phyloP scores from a whole-genome alignment of 2,329 filamentous ascomycete genomes.

The Diaporthe ilicicola region DNA sequence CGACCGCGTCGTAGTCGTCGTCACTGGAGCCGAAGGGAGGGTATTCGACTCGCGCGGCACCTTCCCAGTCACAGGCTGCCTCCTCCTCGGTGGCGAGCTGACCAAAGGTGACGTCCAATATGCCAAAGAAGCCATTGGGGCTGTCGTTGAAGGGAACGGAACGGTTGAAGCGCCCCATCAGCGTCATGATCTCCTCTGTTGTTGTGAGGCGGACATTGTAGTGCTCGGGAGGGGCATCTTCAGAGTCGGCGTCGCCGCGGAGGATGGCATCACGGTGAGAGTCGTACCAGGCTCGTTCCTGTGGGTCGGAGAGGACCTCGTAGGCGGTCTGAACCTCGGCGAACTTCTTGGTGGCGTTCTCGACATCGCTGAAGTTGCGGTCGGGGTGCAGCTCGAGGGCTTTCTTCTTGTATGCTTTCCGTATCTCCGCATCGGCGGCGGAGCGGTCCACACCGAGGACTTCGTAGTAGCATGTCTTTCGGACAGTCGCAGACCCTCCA shows the following conservation, averaged over 20 bases:
- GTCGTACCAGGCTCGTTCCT: slow-evolving; percentile 98
- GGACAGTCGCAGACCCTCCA: slow-evolving; percentile 38
- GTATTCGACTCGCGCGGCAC: slow-evolving; percentile 69
- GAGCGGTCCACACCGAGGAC: slow-evolving; percentile 76
- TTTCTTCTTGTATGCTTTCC: slow-evolving; percentile 90
- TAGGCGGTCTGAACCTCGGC: slow-evolving; percentile 94
- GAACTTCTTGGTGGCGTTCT: slow-evolving; percentile 84
- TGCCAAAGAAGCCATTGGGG: slow-evolving; percentile 84
- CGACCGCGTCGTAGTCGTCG: slow-evolving; percentile 78
- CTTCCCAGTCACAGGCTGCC: slow-evolving; percentile 75
- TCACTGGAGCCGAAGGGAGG: slow-evolving; percentile 83
- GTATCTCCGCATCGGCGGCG: slow-evolving; percentile 90
- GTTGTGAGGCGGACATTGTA: slow-evolving; percentile 78
- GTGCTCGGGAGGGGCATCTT: slow-evolving; percentile 45
- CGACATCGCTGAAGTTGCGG: slow-evolving; percentile 87
- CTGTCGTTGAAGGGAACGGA: slow-evolving; percentile 83
- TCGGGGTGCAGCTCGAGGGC: slow-evolving; percentile 95
- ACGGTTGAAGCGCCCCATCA: slow-evolving; percentile 84
- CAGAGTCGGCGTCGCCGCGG: slow-evolving; percentile 65
- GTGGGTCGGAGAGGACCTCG: slow-evolving; percentile 93
- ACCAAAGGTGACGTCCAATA: slow-evolving; percentile 79
- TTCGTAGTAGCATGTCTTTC: slow-evolving; percentile 86
- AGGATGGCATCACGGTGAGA: slow-evolving; percentile 89
- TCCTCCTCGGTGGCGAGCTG: slow-evolving; percentile 83
- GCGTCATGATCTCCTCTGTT: slow-evolving; percentile 77